Percentiles rank a stretch among this genome's conserved stretches.
These are phyloP conservation scores for Acacia crassicarpa DNA, from an alignment of 306 rosid species.

Conservation along the genomic window DNA sequence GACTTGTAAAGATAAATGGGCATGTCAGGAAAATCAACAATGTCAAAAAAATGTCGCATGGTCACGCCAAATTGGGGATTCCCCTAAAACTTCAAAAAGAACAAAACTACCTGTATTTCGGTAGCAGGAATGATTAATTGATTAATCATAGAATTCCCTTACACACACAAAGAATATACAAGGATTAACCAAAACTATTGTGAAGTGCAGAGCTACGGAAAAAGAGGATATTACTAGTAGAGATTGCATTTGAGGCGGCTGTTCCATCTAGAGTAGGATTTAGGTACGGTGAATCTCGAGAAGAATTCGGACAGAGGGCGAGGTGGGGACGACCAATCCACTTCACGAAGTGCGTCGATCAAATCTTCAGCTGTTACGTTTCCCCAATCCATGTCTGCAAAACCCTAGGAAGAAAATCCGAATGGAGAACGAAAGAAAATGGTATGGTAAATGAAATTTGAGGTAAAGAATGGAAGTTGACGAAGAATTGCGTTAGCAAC, in stretches of 20 bases:
- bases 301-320: constrained; percentile 92
- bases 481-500: not conserved
- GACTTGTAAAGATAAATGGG: not conserved
- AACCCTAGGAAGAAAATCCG: constrained; percentile 16
- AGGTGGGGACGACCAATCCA: constrained; percentile 98
- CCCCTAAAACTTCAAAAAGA: not conserved
- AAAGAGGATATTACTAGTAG: constrained; percentile 60
- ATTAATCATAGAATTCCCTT: not conserved
- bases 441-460: not conserved
- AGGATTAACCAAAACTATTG: not conserved
- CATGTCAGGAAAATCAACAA: not conserved
- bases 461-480: not conserved
- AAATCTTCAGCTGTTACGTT: constrained; percentile 97
- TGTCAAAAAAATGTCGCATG: not conserved
- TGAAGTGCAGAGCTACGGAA: not conserved
- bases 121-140: not conserved
- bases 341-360: constrained; percentile 94
- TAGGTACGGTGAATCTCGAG: constrained; percentile 82
- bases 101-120: not conserved
- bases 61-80: not conserved
- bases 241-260: constrained; percentile 99
- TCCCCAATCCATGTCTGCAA: constrained; percentile 83
- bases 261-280: constrained; percentile 82
- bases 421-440: not conserved
- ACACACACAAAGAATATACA: not conserved